These are phyloP conservation scores for Fusarium buharicum DNA, from an alignment of 2,329 filamentous ascomycete genomes.

Conservation along the genomic window DNA sequence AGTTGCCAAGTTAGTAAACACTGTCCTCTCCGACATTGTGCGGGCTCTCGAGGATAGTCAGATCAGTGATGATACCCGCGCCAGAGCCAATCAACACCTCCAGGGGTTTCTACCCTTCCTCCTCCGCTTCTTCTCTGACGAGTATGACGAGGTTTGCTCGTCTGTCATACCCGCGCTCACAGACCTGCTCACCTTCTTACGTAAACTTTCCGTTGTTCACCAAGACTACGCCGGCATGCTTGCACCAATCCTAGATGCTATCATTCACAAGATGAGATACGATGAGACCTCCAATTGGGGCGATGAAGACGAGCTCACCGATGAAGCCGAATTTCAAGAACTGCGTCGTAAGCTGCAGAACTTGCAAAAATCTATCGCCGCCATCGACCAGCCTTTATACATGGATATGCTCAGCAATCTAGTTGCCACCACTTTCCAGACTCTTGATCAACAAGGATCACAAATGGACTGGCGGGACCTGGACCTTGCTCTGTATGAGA, in stretches of 20 bases:
- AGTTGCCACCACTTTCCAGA: slow-evolving; percentile 87
- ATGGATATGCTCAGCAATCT: slow-evolving; percentile 88
- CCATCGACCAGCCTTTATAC: slow-evolving; percentile 87
- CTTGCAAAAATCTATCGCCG: slow-evolving; percentile 90
- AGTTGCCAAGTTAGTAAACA: slow-evolving; percentile 95
- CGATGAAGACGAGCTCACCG: slow-evolving; percentile 91
- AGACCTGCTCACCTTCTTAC: slow-evolving; percentile 89
- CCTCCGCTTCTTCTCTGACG: slow-evolving; percentile 94
- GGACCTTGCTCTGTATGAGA: slow-evolving; percentile 92
- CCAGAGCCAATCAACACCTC: slow-evolving; percentile 82
- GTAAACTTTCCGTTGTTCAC: slow-evolving; percentile 80
- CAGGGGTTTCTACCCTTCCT: slow-evolving; percentile 87
- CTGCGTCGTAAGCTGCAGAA: slow-evolving; percentile 89
- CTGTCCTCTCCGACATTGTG: slow-evolving; percentile 85
- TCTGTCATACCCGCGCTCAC: slow-evolving; percentile 93
- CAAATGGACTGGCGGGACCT: slow-evolving; percentile 94
- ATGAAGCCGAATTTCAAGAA: slow-evolving; percentile 97
- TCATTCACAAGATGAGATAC: slow-evolving; percentile 96
- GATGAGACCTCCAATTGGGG: slow-evolving; percentile 96
- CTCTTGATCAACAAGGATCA: slow-evolving; percentile 76
- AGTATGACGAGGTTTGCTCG: slow-evolving; percentile 98
- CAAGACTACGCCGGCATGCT: slow-evolving; percentile 83
- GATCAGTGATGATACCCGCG: slow-evolving; percentile 71
- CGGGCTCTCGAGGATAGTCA: slow-evolving; percentile 78
- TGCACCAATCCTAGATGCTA: slow-evolving; percentile 86